Percentiles rank a stretch among this genome's conserved stretches.
These are phyloP conservation scores for Trichoderma pleuroti DNA, from an alignment of 2,329 filamentous ascomycete genomes.

Conservation along the genomic window DNA sequence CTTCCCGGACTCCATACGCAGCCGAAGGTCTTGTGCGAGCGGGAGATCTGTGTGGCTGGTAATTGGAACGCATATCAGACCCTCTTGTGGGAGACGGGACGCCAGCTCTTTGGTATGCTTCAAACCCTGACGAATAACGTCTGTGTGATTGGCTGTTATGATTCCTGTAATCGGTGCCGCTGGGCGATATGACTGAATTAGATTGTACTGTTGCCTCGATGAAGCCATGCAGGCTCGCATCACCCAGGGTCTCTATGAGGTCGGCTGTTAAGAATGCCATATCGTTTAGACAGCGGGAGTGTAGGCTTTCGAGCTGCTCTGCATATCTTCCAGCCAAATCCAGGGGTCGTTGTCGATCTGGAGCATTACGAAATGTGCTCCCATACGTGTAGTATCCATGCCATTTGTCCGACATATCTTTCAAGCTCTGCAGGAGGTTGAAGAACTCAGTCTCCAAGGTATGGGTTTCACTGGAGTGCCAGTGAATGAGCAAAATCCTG, in stretches of 20 bases:
- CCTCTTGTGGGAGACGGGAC: not conserved
- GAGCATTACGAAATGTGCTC: not conserved
- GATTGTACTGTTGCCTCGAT: not conserved
- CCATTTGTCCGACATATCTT: not conserved
- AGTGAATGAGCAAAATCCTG: not conserved
- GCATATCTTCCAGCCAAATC: slow-evolving; percentile 11
- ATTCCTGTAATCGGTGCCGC: not conserved
- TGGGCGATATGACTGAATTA: not conserved
- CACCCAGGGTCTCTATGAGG: not conserved
- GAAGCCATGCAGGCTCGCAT: not conserved
- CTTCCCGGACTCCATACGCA: not conserved
- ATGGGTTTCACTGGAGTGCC: not conserved
- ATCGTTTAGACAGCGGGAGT: slow-evolving; percentile 2
- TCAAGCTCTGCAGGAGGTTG: not conserved
- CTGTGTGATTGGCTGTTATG: not conserved
- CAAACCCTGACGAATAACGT: not conserved
- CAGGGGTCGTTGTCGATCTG: not conserved
- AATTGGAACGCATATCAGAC: not conserved
- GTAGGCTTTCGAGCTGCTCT: not conserved
- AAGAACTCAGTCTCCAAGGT: not conserved
- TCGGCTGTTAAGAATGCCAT: not conserved
- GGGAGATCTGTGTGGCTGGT: not conserved
- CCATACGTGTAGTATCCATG: not conserved
- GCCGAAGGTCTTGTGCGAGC: not conserved
- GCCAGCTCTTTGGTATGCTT: not conserved